Conservation (phyloP, 2,329 filamentous ascomycete species). For the Claviceps quebecensis region DNA sequence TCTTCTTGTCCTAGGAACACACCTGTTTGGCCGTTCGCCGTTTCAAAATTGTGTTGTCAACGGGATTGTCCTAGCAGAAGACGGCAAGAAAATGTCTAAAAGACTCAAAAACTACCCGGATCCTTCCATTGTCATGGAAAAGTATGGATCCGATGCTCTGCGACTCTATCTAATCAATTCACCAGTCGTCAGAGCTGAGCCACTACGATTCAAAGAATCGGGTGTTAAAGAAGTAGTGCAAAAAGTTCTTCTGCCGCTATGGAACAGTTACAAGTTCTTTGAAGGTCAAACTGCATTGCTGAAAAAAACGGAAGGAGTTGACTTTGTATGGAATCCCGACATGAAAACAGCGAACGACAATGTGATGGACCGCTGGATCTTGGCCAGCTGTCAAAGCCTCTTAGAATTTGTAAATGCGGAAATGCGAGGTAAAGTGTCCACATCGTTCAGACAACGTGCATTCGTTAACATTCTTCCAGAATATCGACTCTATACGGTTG, state of each 20-base stretch:
- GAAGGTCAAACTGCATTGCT: constrained; percentile 73
- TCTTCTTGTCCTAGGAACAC: constrained; percentile 72
- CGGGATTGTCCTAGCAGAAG: constrained; percentile 82
- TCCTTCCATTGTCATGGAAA: constrained; percentile 66
- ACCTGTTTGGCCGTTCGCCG: constrained; percentile 70
- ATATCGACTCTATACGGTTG: constrained; percentile 80
- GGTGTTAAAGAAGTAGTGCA: constrained; percentile 92
- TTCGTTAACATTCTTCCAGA: constrained; percentile 19
- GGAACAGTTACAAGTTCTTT: constrained; percentile 97
- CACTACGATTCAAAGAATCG: constrained; percentile 76
- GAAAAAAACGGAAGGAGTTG: constrained; percentile 68
- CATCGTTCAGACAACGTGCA: neutral
- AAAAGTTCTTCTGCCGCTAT: constrained; percentile 77
- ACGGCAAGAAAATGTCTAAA: constrained; percentile 99
- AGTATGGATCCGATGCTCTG: constrained; percentile 83
- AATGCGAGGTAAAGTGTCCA: constrained; percentile 53
- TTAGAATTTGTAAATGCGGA: constrained; percentile 85
- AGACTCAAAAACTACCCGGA: constrained; percentile 93
- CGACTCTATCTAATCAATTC: constrained; percentile 96
- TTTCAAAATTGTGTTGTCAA: constrained; percentile 97
- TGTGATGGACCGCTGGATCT: constrained; percentile 92
- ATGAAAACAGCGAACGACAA: constrained; percentile 68
- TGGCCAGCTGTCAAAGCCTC: constrained; percentile 83
- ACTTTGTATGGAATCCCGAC: constrained; percentile 66
- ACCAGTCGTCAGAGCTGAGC: constrained; percentile 82